Evolutionary conservation across 306 rosid genomes (phyloP).

Genomic region (Begonia masoniana): DNA sequence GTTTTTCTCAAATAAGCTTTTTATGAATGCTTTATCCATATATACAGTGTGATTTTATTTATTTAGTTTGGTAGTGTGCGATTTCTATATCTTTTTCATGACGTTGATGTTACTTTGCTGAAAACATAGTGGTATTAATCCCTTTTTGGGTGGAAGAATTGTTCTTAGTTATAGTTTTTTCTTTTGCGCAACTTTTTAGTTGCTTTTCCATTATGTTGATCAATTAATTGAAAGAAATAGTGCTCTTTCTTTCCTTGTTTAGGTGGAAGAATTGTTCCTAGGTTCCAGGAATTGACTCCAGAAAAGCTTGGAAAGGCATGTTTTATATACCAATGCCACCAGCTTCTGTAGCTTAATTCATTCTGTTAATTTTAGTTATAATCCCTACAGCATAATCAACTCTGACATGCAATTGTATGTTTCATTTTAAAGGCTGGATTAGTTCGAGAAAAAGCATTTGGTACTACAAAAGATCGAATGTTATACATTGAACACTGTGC

Average conservation of each 20-base stretch:
- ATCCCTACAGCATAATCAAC: neutral
- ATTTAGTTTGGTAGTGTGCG: too few species aligned
- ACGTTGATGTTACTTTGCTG: too few species aligned
- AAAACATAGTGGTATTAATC: too few species aligned
- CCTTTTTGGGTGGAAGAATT: too few species aligned
- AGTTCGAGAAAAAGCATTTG: constrained; percentile 89
- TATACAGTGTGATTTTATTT: too few species aligned
- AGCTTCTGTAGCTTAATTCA: too few species aligned
- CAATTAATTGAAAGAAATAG: neutral
- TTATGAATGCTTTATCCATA: too few species aligned
- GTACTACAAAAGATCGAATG: constrained; percentile 96
- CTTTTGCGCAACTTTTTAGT: too few species aligned
- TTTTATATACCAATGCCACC: neutral
- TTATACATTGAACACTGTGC: constrained; percentile 97
- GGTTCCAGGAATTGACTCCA: constrained; percentile 89
- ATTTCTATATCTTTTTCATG: too few species aligned
- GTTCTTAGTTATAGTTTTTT: too few species aligned
- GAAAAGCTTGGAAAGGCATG: constrained; percentile 88
- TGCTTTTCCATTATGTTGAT: too few species aligned
- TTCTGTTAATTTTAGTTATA: neutral
- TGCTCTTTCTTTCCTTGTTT: constrained; percentile 9
- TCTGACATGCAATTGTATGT: constrained; percentile 4
- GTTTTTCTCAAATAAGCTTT: constrained; percentile 8
- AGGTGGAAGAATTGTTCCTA: constrained; percentile 99
- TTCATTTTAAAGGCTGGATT: constrained; percentile 55